These are phyloP conservation scores for Microdochium trichocladiopsis DNA, from an alignment of 2,329 filamentous ascomycete species.

Conservation along the genomic window DNA sequence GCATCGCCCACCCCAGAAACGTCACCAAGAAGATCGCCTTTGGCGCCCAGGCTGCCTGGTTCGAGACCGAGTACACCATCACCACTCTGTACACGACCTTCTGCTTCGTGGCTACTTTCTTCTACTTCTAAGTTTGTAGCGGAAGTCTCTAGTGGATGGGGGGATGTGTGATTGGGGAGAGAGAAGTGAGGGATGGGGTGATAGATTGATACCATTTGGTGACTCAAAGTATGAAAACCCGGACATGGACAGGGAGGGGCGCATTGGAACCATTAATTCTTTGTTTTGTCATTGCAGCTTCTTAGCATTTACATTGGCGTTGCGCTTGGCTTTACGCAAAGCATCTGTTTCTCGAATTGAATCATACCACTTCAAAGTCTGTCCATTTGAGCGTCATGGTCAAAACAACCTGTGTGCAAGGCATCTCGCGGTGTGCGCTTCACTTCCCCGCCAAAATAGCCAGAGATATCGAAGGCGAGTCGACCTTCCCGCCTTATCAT, in stretches of 20 bases:
- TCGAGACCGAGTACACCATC: conserved; percentile 46
- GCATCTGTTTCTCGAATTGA: too few relatives aligned
- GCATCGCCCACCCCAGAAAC: conserved; percentile 40
- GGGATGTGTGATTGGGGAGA: background rate
- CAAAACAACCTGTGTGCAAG: too few relatives aligned
- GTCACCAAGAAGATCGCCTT: conserved; percentile 48
- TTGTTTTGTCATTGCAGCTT: background rate
- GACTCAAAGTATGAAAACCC: background rate
- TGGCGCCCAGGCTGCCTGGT: conserved; percentile 45
- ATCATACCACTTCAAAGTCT: too few relatives aligned
- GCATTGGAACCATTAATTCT: background rate
- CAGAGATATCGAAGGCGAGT: too few relatives aligned
- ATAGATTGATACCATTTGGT: background rate
- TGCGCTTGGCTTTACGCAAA: too few relatives aligned
- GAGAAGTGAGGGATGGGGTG: background rate
- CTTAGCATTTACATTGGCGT: background rate
- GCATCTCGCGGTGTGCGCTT: too few relatives aligned
- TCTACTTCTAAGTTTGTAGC: background rate
- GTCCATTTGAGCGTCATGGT: too few relatives aligned
- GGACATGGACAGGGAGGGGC: background rate
- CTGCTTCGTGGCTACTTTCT: conserved; percentile 32
- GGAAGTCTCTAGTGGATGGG: background rate
- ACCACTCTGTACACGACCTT: conserved; percentile 41
- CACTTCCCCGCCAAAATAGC: too few relatives aligned
- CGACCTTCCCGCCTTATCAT: too few relatives aligned